Percentiles rank a stretch among this genome's conserved stretches.
Conservation (phyloP, 2,329 filamentous ascomycete species). For the Amphichorda felina region DNA sequence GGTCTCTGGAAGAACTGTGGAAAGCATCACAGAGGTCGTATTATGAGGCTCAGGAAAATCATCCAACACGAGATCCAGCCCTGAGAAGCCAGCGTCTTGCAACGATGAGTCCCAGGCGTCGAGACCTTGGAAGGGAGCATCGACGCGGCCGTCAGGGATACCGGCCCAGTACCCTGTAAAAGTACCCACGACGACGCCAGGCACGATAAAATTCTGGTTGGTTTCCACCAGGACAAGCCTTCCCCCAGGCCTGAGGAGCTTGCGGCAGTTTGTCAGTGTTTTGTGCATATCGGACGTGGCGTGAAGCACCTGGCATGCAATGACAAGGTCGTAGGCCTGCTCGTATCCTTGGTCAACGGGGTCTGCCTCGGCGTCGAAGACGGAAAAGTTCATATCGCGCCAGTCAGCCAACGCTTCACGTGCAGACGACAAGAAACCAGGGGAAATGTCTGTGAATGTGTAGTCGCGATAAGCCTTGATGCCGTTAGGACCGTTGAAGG, state of each 20-base stretch:
- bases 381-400: constrained; percentile 7
- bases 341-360: neutral
- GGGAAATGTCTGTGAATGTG: constrained; percentile 25
- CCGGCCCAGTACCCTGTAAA: constrained; percentile 20
- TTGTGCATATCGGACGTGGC: constrained; percentile 10
- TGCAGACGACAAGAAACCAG: constrained; percentile 13
- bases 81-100: neutral
- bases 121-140: constrained; percentile 3
- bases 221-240: constrained; percentile 11
- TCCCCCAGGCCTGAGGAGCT: constrained; percentile 11
- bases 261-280: constrained; percentile 4
- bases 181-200: constrained; percentile 10
- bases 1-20: no score
- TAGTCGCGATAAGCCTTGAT: constrained; percentile 19
- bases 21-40: neutral
- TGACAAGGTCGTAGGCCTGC: constrained; percentile 16
- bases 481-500: constrained; percentile 11
- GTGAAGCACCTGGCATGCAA: constrained; percentile 13
- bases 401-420: constrained; percentile 4
- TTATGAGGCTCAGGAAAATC: neutral
- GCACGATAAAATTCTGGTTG: neutral
- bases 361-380: constrained; percentile 9
- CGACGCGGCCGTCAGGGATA: constrained; percentile 7
- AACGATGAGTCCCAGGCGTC: neutral
- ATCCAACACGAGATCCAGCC: neutral